phyloP scores from a whole-genome alignment of 2,329 filamentous ascomycete species.

The Colletotrichum phormii region DNA sequence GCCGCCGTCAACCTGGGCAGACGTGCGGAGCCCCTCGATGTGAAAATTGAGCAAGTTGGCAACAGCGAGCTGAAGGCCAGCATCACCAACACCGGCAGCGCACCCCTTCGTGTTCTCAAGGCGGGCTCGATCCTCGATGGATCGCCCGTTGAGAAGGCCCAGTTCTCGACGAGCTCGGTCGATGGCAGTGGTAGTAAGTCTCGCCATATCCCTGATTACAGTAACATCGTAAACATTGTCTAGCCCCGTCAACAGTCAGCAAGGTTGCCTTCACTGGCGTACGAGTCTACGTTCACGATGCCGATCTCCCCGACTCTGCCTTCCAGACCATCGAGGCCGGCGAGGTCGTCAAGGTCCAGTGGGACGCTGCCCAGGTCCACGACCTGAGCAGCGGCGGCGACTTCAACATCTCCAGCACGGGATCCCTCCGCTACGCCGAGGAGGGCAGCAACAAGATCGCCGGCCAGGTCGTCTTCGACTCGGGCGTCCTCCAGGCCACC shows the following conservation, averaged over 20 bases:
- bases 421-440: constrained; percentile 63
- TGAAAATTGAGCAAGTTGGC: constrained; percentile 55
- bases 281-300: constrained; percentile 57
- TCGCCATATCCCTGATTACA: too few species aligned
- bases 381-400: constrained; percentile 40
- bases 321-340: constrained; percentile 58
- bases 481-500: constrained; percentile 65
- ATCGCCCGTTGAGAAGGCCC: constrained; percentile 60
- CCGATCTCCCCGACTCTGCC: constrained; percentile 54
- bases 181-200: constrained; percentile 47
- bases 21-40: constrained; percentile 50
- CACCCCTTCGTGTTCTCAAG: constrained; percentile 59
- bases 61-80: constrained; percentile 60
- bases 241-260: constrained; percentile 42
- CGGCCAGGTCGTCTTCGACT: constrained; percentile 62
- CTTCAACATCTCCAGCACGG: constrained; percentile 44
- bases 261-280: constrained; percentile 61
- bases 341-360: constrained; percentile 58
- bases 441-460: constrained; percentile 59
- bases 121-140: constrained; percentile 60
- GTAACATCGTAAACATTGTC: neutral
- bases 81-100: constrained; percentile 60
- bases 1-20: constrained; percentile 46
- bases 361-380: constrained; percentile 63
- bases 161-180: constrained; percentile 49